Evolutionary conservation across 2,329 filamentous ascomycete genomes (phyloP).

Genomic region (Didymella segeticola): DNA sequence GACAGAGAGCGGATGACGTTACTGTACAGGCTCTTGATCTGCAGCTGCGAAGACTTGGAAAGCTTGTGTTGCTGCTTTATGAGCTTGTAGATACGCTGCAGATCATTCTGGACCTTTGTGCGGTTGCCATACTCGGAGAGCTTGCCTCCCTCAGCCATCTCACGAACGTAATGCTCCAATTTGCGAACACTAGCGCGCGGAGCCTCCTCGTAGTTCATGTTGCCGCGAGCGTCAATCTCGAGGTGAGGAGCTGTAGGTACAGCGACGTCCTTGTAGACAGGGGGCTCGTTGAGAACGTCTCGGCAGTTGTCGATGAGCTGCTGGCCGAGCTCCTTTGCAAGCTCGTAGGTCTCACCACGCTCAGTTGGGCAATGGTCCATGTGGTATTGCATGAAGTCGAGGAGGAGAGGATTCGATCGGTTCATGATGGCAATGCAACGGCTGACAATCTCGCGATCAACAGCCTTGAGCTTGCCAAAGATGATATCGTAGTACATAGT

Average conservation of each 20-base stretch:
- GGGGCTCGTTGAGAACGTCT: constrained; percentile 82
- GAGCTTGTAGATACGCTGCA: constrained; percentile 95
- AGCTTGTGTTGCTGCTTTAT: constrained; percentile 98
- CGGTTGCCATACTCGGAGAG: constrained; percentile 98
- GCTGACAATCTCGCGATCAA: constrained; percentile 97
- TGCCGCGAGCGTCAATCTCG: constrained; percentile 88
- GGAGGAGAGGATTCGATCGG: constrained; percentile 90
- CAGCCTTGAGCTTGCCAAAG: constrained; percentile 88
- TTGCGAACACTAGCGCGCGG: constrained; percentile 90
- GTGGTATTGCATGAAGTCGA: constrained; percentile 99
- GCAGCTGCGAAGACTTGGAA: constrained; percentile 92
- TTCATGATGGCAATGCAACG: constrained; percentile 99
- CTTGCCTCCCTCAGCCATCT: constrained; percentile 98
- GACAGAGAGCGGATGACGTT: constrained; percentile 92
- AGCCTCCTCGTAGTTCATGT: constrained; percentile 88
- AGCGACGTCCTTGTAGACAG: constrained; percentile 95
- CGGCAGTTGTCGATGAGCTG: constrained; percentile 98
- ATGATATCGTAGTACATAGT: constrained; percentile 99
- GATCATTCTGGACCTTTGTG: constrained; percentile 95
- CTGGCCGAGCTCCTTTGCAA: constrained; percentile 93
- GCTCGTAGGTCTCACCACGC: constrained; percentile 93
- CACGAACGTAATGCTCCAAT: constrained; percentile 96
- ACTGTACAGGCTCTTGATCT: constrained; percentile 94
- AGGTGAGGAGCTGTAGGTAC: constrained; percentile 91
- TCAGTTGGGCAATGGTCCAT: constrained; percentile 98